These are phyloP conservation scores for Sarcomyxa edulis DNA, from an alignment of 768 basidiomycete genomes.

Conservation along the genomic window DNA sequence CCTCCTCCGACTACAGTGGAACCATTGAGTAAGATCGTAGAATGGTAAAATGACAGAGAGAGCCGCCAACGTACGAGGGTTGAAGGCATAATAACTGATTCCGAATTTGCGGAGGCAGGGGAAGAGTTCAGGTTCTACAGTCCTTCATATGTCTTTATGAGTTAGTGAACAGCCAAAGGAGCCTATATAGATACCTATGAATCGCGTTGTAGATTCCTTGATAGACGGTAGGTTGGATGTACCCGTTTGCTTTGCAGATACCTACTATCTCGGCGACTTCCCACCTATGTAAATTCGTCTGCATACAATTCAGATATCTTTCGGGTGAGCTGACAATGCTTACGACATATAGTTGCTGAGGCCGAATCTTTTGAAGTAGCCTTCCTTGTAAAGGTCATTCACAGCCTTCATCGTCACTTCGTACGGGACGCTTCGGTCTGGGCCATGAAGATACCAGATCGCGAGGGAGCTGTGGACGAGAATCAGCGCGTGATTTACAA, in stretches of 20 bases:
- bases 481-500: neutral
- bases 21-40: no score
- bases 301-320: neutral
- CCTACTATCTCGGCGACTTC: slow-evolving; percentile 46
- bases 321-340: slow-evolving; percentile 10
- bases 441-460: slow-evolving; percentile 55
- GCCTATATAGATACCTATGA: slow-evolving; percentile 14
- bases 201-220: slow-evolving; percentile 23
- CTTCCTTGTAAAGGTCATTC: slow-evolving; percentile 51
- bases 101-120: slow-evolving; percentile 42
- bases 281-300: no score
- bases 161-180: no score
- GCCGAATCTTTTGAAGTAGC: slow-evolving; percentile 57
- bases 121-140: slow-evolving; percentile 39
- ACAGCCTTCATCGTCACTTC: slow-evolving; percentile 50
- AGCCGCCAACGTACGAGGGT: slow-evolving; percentile 34
- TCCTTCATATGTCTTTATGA: slow-evolving; percentile 62
- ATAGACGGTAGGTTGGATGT: slow-evolving; percentile 38
- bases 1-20: slow-evolving; percentile 45
- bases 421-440: slow-evolving; percentile 52
- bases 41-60: neutral
- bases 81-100: slow-evolving; percentile 51
- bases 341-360: slow-evolving; percentile 58
- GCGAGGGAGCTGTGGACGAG: slow-evolving; percentile 36
- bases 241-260: slow-evolving; percentile 37